Conservation (phyloP, 139 green algal genomes). For the Micromonas commoda region DNA sequence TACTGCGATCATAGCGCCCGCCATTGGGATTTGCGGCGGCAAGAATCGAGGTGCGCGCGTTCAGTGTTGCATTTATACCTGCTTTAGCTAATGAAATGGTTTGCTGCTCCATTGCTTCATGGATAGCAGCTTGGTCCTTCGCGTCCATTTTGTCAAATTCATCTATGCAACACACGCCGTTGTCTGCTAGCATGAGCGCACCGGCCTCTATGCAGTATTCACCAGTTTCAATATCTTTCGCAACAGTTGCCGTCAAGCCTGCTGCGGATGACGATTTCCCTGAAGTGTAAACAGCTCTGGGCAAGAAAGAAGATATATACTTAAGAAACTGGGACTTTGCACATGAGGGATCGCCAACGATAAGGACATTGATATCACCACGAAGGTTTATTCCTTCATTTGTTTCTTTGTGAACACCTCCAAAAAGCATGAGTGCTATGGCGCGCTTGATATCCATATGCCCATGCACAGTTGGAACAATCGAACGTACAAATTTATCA, state of each 20-base stretch:
- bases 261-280: constrained; percentile 92
- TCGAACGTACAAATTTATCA: constrained; percentile 52
- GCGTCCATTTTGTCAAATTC: constrained; percentile 99
- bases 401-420: constrained; percentile 85
- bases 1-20: constrained; percentile 85
- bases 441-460: constrained; percentile 89
- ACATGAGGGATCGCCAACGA: constrained; percentile 94
- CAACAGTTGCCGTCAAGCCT: constrained; percentile 86
- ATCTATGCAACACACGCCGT: constrained; percentile 97
- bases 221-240: constrained; percentile 57
- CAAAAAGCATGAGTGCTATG: constrained; percentile 91
- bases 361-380: constrained; percentile 97
- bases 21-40: constrained; percentile 91
- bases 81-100: constrained; percentile 99
- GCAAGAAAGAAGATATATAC: constrained; percentile 48
- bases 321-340: constrained; percentile 99
- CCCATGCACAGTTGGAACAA: constrained; percentile 93
- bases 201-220: constrained; percentile 87
- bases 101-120: constrained; percentile 99
- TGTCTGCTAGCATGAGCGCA: constrained; percentile 96
- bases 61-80: constrained; percentile 97
- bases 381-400: constrained; percentile 53
- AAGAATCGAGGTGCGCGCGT: constrained; percentile 84
- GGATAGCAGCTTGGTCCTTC: constrained; percentile 95
- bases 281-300: constrained; percentile 86